A percentile compares a stretch with the other conserved stretches of the same genome.
Evolutionary conservation across 148 eudicot species (phyloP).

Genomic region (Persicaria maculosa): DNA sequence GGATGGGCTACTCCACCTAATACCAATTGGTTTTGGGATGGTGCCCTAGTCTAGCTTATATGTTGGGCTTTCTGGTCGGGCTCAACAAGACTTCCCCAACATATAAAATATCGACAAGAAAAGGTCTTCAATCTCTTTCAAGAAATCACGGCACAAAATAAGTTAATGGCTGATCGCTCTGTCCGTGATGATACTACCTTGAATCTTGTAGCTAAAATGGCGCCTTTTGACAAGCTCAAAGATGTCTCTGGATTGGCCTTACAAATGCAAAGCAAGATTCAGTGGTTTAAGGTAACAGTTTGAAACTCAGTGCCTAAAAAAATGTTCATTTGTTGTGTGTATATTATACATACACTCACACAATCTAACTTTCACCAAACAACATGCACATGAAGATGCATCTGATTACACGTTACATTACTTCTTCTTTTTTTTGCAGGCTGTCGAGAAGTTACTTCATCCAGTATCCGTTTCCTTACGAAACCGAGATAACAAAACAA

Average conservation of each 20-base stretch:
- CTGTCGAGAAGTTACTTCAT: slow-evolving; percentile 6
- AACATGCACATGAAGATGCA: not conserved
- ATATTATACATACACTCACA: not conserved
- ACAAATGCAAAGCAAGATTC: slow-evolving; percentile 16
- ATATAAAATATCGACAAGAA: slow-evolving; percentile 9
- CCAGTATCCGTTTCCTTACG: not conserved
- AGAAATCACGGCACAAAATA: slow-evolving; percentile 12
- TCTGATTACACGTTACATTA: not conserved
- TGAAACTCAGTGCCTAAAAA: not conserved
- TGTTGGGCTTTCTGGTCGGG: no score
- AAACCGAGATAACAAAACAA: not conserved
- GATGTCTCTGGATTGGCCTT: slow-evolving; percentile 12
- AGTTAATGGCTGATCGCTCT: slow-evolving; percentile 8
- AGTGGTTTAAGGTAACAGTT: slow-evolving; percentile 11
- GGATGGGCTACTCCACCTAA: no score
- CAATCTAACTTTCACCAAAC: no score
- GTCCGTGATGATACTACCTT: not conserved
- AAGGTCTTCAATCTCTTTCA: slow-evolving; percentile 13
- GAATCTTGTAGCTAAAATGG: slow-evolving; percentile 8
- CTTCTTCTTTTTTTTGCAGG: no score
- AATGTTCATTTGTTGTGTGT: not conserved
- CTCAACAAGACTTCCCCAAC: no score
- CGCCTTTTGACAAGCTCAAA: slow-evolving; percentile 12
- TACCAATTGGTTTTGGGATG: no score
- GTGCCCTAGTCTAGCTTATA: no score